Base-by-base conservation (phyloP, 2,329 filamentous ascomycete genomes). In the Aspergillus costaricaensis region DNA sequence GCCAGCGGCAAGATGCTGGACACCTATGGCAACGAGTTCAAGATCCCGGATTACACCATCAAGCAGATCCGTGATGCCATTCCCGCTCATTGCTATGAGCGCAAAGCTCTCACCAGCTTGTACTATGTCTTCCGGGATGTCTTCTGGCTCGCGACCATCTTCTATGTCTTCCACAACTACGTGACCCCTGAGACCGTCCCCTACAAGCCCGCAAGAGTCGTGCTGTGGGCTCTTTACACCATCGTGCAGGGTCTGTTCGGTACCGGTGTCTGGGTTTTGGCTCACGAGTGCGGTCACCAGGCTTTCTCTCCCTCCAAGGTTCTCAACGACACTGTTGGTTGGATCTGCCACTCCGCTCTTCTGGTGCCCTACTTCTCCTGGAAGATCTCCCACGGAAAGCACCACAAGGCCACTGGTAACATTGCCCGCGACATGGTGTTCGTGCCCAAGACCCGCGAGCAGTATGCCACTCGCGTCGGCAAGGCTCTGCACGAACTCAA, bases 371-470 rank as follows among this genome's bases (percentile, higher is more conserved):
- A 98, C 83, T 99, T 97, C 83, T 96, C 92, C 76, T 99, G 95
- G 95, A 96, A 99, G 83, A 93, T 98, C 80, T 96, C 92, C 68
- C 95, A 99, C 82, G 91, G 92, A 83, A 96, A 96, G 87, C 95
- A 99, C 84, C 95, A 99, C 90, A 98, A 98, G 86, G 92, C 93
- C 66, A 99, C 95, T 41, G 95, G 93, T 71, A 87, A 99, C 84
- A 88, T 99, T 81, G 92, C 96, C 81, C 91, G 94, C 69, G 95
- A 99, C 80, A 99, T 99, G 95, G 95, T 98, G 65, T 98, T 97
- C 76, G 84, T 98, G n/a, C 95, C 95, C 62, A 91, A 91, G 80
- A 96, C 92, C 58, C 89, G 93, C 61, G 87, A 95, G 67, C 81
- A 90, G 75, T 93, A 91, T 73, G 91, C 92, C 67, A 84, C 83